Conservation (phyloP, 2,329 filamentous ascomycete species). For the Microsporum audouinii region DNA sequence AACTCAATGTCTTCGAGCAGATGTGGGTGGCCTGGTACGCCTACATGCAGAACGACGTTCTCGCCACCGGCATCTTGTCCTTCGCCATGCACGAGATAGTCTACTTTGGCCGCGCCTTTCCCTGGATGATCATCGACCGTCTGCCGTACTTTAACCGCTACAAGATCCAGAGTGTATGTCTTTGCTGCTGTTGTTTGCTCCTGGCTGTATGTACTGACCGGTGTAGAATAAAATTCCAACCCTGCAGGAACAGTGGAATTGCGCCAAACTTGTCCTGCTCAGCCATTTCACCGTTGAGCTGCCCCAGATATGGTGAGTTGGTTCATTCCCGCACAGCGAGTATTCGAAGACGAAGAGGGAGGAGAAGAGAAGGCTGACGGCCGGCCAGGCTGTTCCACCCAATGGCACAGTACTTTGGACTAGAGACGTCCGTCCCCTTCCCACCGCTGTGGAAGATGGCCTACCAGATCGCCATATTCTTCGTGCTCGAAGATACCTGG, state of each 20-base stretch:
- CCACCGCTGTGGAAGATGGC: conserved; percentile 75
- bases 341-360: not conserved
- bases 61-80: conserved; percentile 95
- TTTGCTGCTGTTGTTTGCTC: not conserved
- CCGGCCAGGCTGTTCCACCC: conserved; percentile 71
- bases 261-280: conserved; percentile 81
- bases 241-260: conserved; percentile 86
- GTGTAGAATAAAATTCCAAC: conserved; percentile 70
- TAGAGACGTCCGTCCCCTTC: conserved; percentile 81
- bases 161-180: conserved; percentile 77
- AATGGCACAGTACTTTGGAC: conserved; percentile 81
- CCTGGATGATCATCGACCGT: conserved; percentile 84
- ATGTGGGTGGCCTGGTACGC: conserved; percentile 95
- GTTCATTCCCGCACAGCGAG: not conserved
- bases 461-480: conserved; percentile 85
- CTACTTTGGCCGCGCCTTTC: conserved; percentile 85
- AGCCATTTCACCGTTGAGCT: conserved; percentile 97
- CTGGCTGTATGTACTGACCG: conserved; percentile 12
- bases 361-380: not conserved
- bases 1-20: conserved; percentile 75
- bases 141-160: conserved; percentile 83
- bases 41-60: conserved; percentile 93
- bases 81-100: conserved; percentile 89
- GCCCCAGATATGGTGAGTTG: conserved; percentile 73
- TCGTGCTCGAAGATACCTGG: conserved; percentile 92